phyloP scores from a whole-genome alignment of 805 yeast species.

The Wickerhamiella musiphila region DNA sequence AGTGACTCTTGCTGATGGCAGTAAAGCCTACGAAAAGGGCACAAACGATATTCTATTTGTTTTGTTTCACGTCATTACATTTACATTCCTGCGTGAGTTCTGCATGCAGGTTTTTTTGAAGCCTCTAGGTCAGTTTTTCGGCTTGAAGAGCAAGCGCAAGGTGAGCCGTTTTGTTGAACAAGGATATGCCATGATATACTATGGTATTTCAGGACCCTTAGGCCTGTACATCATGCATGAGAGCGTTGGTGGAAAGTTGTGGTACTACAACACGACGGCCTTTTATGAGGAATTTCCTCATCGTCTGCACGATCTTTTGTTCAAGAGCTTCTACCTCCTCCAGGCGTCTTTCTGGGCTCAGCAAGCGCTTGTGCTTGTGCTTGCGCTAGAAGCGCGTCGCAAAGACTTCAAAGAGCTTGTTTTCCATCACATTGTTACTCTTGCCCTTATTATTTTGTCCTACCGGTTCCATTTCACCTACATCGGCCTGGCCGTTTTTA shows the following conservation, averaged over 20 bases:
- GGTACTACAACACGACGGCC: constrained; percentile 76
- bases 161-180: constrained; percentile 82
- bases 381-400: constrained; percentile 87
- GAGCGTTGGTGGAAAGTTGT: constrained; percentile 34
- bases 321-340: constrained; percentile 68
- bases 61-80: constrained; percentile 61
- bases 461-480: constrained; percentile 91
- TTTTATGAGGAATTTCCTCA: constrained; percentile 79
- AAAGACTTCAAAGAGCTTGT: constrained; percentile 84
- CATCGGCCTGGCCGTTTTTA: constrained; percentile 80
- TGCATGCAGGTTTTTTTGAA: constrained; percentile 62
- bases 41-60: constrained; percentile 65
- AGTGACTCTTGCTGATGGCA: constrained; percentile 30
- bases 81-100: constrained; percentile 84
- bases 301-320: constrained; percentile 43
- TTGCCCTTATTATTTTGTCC: constrained; percentile 68
- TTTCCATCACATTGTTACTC: constrained; percentile 83
- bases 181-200: constrained; percentile 67
- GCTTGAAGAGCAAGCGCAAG: constrained; percentile 38
- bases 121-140: constrained; percentile 46
- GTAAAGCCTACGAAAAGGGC: constrained; percentile 71
- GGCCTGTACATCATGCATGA: constrained; percentile 82
- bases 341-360: constrained; percentile 98
- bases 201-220: constrained; percentile 61
- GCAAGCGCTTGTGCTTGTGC: constrained; percentile 65